Percentiles rank a stretch among this genome's conserved stretches.
Evolutionary conservation across 2,329 filamentous ascomycete species (phyloP).

Genomic region (Penicillium rolfsii): DNA sequence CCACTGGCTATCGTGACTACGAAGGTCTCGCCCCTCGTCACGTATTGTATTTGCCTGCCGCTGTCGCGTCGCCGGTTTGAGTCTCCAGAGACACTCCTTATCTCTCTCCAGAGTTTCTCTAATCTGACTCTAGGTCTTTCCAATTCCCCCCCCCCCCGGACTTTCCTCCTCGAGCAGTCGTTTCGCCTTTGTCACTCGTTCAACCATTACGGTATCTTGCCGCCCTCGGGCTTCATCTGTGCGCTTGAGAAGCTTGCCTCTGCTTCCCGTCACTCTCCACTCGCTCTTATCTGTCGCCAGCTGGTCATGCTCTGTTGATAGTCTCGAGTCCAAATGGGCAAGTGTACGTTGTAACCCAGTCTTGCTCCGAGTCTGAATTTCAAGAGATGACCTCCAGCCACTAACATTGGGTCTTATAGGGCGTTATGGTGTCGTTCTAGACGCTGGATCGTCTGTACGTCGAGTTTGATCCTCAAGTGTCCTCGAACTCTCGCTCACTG

Average conservation of each 20-base stretch:
- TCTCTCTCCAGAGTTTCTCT: constrained; percentile 16
- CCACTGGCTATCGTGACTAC: background rate
- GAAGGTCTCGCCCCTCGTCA: constrained; percentile 23
- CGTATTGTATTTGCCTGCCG: constrained; percentile 20
- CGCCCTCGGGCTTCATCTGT: background rate
- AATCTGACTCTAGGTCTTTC: constrained; percentile 6
- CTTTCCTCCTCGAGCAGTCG: constrained; percentile 5
- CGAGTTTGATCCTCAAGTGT: background rate
- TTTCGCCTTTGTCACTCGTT: constrained; percentile 18
- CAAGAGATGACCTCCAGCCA: constrained; percentile 4
- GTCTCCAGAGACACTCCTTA: constrained; percentile 22
- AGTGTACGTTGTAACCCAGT: constrained; percentile 37
- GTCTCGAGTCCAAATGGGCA: constrained; percentile 45
- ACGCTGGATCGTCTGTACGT: constrained; percentile 86
- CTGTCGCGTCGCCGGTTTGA: constrained; percentile 30
- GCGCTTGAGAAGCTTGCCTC: background rate
- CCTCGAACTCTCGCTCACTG: background rate
- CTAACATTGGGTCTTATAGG: constrained; percentile 40
- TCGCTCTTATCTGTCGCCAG: constrained; percentile 16
- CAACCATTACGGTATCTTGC: background rate
- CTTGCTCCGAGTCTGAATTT: background rate
- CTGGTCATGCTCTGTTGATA: constrained; percentile 39
- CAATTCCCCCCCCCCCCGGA: constrained; percentile 9
- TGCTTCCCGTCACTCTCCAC: constrained; percentile 7
- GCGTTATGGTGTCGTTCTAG: constrained; percentile 90